Evolutionary conservation across 208 protist genomes (phyloP), one percentile per base, ranked within the genome.

Genomic region (Acanthamoeba lenticulata): DNA sequence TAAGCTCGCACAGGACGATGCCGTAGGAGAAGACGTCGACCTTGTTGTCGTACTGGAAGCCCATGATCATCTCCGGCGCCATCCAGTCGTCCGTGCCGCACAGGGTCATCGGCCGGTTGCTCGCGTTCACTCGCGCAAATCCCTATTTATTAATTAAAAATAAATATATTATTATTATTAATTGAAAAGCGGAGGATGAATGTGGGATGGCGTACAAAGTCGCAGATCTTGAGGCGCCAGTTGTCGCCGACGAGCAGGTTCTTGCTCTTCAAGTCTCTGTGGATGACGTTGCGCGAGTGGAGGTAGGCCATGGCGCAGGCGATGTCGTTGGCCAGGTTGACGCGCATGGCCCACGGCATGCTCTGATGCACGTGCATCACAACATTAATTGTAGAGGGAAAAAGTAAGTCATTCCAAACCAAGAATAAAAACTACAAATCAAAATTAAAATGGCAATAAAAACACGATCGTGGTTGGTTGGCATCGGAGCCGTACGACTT

Each of bases 51-150:
- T 94, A 94, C 49, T 83, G 65, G 38, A 52, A 45, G 67, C 90
- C 74, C 49, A 86, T 65, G 67, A 86, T 86, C 44, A 94, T 62
- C 90, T 94, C 90, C 4, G 90, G 90, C 32, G 90, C 90, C 90
- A 94, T 94, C 65, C 67, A 94, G 15, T 94, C 90, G 90, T 94
- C 90, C n/a, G 90, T 94, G 67, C 90, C 90, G 69, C 90, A 94
- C 6, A 94, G 49, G 29, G 90, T 94, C 90, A 94, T 94, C 29
- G 49, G 67, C 24, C 90, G 60, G 34, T 83, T 83, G 44, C 19
- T 62, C 52, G 49, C 88, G 36, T 90, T 81, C 62, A 77, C 47
- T 1, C 81, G 81, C 13, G 81, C 81, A 65, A 90, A 90, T 9
- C 81, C 52, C 49, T 90, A 19, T 5, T 5, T 21, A 19, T 72